Base-by-base conservation (phyloP, 352 stramenopile genomes). In the Phytophthora chlamydospora region DNA sequence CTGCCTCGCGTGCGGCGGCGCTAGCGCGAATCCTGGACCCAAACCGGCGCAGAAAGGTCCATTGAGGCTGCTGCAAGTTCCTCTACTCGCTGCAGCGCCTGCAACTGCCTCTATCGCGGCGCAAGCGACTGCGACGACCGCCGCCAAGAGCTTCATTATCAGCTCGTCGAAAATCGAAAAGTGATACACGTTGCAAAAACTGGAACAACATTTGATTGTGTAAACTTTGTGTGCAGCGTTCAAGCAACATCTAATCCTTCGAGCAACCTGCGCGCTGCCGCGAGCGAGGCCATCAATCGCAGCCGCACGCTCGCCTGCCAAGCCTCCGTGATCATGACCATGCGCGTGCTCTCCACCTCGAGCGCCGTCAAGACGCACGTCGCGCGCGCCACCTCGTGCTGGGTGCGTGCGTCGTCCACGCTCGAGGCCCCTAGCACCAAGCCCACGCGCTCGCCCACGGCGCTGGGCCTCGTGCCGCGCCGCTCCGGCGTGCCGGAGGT, bases 381-480 rank as follows among this genome's bases (percentile, higher is more conserved):
- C 31, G 44, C 71, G 34, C 75, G 76, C 41, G 45, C 62, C 29
- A 56, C 73, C 36, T 73, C 71, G 19, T 76, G 71, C 71, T 82
- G 66, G 63, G 19, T 75, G 47, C 83, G 81, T 48, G 63, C 59
- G 31, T 76, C 63, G 6, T 88, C 78, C 17, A 89, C 76, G 48
- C 32, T 76, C 2, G 61, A 72, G 41, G 57, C 58, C 13, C 19
- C 47, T 5, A 56, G 54, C 31, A 40, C 57, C 39, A 33, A 68
- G 29, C 24, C 61, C 2, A 58, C 65, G 55, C 84, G 82, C 46
- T 88, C 84, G 46, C 81, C 84, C 21, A 88, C 81, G 16, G 84
- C 82, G 48, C 70, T 95, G 6, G 79, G 76, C 10, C 66, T 95
- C 39, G 81, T 83, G 71, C 79, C 79, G 50, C 80, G 80, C 62